A percentile compares a stretch with the other conserved stretches of the same genome.
Evolutionary conservation across 768 basidiomycete species (phyloP).

Genomic region (Leccinum arenicola): DNA sequence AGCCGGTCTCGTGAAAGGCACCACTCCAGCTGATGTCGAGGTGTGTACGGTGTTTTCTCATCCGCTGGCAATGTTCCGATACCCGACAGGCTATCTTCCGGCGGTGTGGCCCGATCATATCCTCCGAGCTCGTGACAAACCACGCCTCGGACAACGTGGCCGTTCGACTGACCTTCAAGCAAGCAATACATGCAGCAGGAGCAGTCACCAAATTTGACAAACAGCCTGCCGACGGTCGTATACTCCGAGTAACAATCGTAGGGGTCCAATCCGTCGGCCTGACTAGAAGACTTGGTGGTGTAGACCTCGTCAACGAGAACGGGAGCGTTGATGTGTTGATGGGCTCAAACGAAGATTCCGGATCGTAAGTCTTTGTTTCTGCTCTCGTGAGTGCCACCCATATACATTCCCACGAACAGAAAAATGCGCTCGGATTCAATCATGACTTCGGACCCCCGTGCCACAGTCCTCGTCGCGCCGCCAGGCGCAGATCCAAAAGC

Average conservation of each 20-base stretch:
- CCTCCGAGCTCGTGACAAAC: conserved; percentile 27
- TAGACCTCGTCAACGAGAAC: conserved; percentile 42
- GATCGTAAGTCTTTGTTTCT: conserved; percentile 45
- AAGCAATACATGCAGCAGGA: conserved; percentile 53
- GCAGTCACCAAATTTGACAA: conserved; percentile 77
- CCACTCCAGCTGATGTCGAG: conserved; percentile 79
- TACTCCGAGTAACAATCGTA: conserved; percentile 61
- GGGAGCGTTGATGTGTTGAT: conserved; percentile 54
- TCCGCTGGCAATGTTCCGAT: not conserved
- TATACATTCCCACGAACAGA: conserved; percentile 35
- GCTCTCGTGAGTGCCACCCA: not conserved
- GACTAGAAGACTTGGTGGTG: conserved; percentile 54
- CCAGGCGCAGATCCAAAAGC: conserved; percentile 60
- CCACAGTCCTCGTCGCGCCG: conserved; percentile 64
- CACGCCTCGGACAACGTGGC: conserved; percentile 38
- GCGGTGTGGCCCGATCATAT: conserved; percentile 66
- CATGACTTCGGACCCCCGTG: conserved; percentile 56
- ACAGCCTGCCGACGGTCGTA: conserved; percentile 79
- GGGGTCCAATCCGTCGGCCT: conserved; percentile 55
- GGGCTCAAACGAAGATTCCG: conserved; percentile 40
- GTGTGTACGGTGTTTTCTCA: conserved; percentile 7
- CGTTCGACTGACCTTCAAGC: conserved; percentile 75
- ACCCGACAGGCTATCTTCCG: conserved; percentile 66
- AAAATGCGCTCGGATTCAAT: conserved; percentile 87
- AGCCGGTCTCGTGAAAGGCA: conserved; percentile 68